Evolutionary conservation across 306 rosid species (phyloP).

Genomic region (Argentina anserina): DNA sequence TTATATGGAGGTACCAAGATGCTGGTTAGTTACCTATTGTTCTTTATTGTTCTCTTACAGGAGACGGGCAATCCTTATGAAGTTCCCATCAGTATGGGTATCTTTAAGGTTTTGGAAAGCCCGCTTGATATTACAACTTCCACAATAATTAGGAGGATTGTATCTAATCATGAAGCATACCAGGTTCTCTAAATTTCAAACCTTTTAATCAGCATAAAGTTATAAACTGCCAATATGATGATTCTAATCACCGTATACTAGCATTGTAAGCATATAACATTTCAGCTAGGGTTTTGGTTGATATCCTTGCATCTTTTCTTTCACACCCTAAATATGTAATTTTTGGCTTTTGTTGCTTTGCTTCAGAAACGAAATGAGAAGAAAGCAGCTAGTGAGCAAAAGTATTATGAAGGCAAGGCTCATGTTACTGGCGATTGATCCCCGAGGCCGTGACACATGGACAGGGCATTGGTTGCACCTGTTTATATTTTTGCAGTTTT

Average conservation of each 20-base stretch:
- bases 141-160: slow-evolving; percentile 84
- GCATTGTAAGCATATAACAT: not conserved
- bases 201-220: not conserved
- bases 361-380: slow-evolving; percentile 83
- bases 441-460: not conserved
- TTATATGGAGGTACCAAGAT: slow-evolving; percentile 2
- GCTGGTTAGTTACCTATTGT: slow-evolving; percentile 21
- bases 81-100: slow-evolving; percentile 83
- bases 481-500: slow-evolving; percentile 13
- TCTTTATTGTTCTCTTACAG: slow-evolving; percentile 40
- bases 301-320: not conserved
- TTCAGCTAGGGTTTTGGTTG: not conserved
- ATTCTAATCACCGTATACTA: not conserved
- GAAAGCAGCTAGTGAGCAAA: slow-evolving; percentile 84
- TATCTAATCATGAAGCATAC: slow-evolving; percentile 86
- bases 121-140: slow-evolving; percentile 78
- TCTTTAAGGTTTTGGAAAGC: slow-evolving; percentile 76
- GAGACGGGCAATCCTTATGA: slow-evolving; percentile 73
- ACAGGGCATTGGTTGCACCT: not conserved
- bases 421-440: slow-evolving; percentile 58
- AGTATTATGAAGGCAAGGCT: slow-evolving; percentile 66
- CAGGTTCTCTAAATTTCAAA: slow-evolving; percentile 46
- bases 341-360: not conserved
- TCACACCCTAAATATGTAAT: not conserved
- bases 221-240: too few relatives aligned